phyloP scores from a whole-genome alignment of 306 rosid species.

The Dryas drummondii region DNA sequence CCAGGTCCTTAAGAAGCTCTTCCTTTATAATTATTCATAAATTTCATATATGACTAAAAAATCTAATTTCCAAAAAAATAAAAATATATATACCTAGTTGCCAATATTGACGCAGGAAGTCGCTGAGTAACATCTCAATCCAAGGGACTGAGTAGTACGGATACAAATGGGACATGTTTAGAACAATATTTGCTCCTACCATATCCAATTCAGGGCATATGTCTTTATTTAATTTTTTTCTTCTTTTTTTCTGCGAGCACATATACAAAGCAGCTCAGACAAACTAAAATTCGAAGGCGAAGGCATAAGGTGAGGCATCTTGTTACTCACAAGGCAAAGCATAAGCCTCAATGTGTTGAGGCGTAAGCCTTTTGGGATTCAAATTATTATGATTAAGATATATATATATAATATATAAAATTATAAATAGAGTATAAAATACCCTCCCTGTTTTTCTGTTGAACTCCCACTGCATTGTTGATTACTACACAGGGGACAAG shows the following conservation, averaged over 20 bases:
- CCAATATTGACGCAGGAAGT: neutral
- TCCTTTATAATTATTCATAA: neutral
- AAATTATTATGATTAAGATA: too few species aligned
- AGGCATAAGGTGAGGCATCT: too few species aligned
- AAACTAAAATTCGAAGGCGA: neutral
- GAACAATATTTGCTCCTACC: neutral
- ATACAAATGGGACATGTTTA: neutral
- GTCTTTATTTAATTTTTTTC: neutral
- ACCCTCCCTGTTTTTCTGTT: too few species aligned
- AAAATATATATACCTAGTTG: neutral
- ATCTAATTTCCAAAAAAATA: neutral
- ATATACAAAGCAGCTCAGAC: neutral
- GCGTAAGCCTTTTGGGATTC: too few species aligned
- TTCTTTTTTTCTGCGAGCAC: neutral
- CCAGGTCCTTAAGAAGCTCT: neutral
- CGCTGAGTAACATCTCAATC: neutral
- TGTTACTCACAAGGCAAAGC: too few species aligned
- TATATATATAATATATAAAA: too few species aligned
- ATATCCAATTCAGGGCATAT: neutral
- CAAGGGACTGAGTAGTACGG: neutral
- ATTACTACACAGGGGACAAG: too few species aligned
- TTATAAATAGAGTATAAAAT: too few species aligned
- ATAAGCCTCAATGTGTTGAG: too few species aligned
- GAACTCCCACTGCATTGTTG: too few species aligned
- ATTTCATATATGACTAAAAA: neutral